phyloP scores from a whole-genome alignment of 176 grass and related monocot species.

The Eleusine coracana region DNA sequence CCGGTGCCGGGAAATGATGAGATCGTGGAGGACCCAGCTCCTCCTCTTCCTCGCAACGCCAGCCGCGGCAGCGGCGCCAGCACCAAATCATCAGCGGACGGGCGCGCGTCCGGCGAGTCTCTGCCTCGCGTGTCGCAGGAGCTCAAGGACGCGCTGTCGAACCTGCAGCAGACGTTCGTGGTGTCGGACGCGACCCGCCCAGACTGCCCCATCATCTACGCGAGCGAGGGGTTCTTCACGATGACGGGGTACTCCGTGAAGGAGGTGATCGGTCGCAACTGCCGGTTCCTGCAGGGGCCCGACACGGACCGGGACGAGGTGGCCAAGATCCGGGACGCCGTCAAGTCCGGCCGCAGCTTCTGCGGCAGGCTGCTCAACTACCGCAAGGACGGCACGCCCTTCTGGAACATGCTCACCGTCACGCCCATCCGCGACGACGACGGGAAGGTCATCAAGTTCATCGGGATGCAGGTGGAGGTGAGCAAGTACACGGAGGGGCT shows the following conservation, averaged over 20 bases:
- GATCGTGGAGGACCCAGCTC: conserved; percentile 41
- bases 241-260: conserved; percentile 79
- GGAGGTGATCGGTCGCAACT: conserved; percentile 85
- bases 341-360: conserved; percentile 69
- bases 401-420: conserved; percentile 97
- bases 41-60: background rate
- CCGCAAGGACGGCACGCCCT: conserved; percentile 82
- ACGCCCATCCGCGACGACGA: conserved; percentile 78
- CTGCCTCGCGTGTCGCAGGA: conserved; percentile 88
- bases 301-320: conserved; percentile 76
- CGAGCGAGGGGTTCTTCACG: conserved; percentile 85
- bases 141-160: conserved; percentile 79
- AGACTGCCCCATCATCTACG: conserved; percentile 85
- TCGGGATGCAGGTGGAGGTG: conserved; percentile 99
- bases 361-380: conserved; percentile 93
- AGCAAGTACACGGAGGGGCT: conserved; percentile 98
- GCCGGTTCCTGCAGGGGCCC: conserved; percentile 89
- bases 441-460: conserved; percentile 95
- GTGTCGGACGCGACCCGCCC: conserved; percentile 94
- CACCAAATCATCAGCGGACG: conserved; percentile 28
- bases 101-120: conserved; percentile 30
- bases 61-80: conserved; percentile 24
- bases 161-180: conserved; percentile 93
- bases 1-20: conserved; percentile 22
- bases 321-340: conserved; percentile 77